Conservation (phyloP, 305 asterid genomes). For the Solanum aculeatissimum region DNA sequence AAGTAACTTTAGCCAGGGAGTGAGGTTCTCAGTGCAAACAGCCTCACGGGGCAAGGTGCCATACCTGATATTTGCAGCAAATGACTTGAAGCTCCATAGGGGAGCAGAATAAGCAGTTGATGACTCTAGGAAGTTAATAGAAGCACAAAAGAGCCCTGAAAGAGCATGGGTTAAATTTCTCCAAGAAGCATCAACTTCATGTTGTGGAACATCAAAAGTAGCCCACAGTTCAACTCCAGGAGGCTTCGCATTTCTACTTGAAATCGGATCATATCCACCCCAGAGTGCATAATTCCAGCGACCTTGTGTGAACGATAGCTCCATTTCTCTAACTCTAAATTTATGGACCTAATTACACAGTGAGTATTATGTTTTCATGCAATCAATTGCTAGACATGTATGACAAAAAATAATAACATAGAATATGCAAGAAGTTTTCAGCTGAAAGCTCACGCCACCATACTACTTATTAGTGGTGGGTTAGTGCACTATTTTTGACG, state of each 20-base stretch:
- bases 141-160: constrained; percentile 98
- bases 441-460: neutral
- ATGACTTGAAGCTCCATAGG: constrained; percentile 57
- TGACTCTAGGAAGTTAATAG: constrained; percentile 86
- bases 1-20: constrained; percentile 99
- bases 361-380: neutral
- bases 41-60: constrained; percentile 99
- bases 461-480: neutral
- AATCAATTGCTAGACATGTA: neutral
- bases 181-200: constrained; percentile 82
- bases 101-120: constrained; percentile 81
- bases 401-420: neutral
- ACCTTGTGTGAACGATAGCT: constrained; percentile 96
- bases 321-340: constrained; percentile 79
- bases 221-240: constrained; percentile 99
- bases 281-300: constrained; percentile 93
- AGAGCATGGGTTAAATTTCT: constrained; percentile 91
- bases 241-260: constrained; percentile 83
- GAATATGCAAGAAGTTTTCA: neutral
- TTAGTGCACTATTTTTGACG: neutral
- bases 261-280: constrained; percentile 89
- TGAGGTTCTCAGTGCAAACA: constrained; percentile 97
- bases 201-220: constrained; percentile 72
- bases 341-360: constrained; percentile 31
- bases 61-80: constrained; percentile 57